Percentiles rank a stretch among this genome's conserved stretches.
phyloP scores from a whole-genome alignment of 225 moss, liverwort and hornwort genomes.

The Sphagnum contortum region DNA sequence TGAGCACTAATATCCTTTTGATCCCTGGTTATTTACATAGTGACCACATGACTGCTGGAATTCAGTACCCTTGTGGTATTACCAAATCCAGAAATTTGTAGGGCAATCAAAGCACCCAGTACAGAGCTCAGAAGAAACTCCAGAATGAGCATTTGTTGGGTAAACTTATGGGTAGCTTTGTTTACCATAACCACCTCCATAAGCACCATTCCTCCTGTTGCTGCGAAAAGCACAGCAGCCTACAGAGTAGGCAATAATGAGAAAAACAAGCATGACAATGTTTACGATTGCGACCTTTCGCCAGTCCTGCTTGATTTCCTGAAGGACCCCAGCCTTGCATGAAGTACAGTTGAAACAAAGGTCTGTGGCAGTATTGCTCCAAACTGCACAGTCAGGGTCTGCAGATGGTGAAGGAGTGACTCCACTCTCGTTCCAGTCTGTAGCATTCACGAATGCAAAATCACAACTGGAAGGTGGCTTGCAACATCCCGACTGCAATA shows the following conservation, averaged over 20 bases:
- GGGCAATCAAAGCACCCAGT: no score
- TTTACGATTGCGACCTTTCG: slow-evolving; percentile 30
- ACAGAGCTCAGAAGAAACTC: no score
- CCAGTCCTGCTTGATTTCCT: slow-evolving; percentile 47
- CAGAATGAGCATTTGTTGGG: no score
- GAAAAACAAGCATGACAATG: slow-evolving; percentile 24
- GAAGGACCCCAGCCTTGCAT: slow-evolving; percentile 47
- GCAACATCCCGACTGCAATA: slow-evolving; percentile 48
- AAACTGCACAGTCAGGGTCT: slow-evolving; percentile 20
- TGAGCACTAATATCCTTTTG: no score
- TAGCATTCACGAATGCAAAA: slow-evolving; percentile 22
- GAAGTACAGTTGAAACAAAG: slow-evolving; percentile 43
- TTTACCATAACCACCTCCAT: no score
- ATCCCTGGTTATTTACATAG: no score
- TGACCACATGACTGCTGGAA: no score
- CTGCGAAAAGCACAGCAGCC: slow-evolving; percentile 41
- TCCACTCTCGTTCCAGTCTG: slow-evolving; percentile 7
- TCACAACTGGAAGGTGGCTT: slow-evolving; percentile 33
- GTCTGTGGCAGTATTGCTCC: slow-evolving; percentile 16
- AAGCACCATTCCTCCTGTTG: no score
- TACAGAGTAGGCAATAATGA: slow-evolving; percentile 35
- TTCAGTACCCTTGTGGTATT: no score
- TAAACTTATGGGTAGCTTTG: no score
- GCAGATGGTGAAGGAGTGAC: background rate
- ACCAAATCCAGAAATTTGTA: no score